phyloP scores from a whole-genome alignment of 345 rosid species.

The Rhodamnia rubescens region DNA sequence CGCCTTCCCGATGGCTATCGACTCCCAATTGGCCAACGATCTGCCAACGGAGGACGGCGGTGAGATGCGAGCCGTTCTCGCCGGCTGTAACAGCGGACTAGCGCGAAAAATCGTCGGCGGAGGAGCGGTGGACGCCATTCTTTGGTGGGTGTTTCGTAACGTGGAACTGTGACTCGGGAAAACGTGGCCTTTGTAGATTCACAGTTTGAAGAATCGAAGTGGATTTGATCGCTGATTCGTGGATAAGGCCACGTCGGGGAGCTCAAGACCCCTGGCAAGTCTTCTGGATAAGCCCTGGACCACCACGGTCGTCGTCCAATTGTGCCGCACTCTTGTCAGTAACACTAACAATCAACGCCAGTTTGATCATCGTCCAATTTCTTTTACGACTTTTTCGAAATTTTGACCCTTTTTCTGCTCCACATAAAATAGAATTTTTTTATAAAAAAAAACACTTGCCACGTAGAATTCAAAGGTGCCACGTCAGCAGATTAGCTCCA shows the following conservation, averaged over 20 bases:
- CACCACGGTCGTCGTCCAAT: neutral
- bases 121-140: neutral
- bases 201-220: neutral
- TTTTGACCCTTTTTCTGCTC: neutral
- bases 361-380: neutral
- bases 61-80: neutral
- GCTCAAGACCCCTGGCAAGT: constrained; percentile 11
- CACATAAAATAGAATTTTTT: too few relatives aligned
- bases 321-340: too few relatives aligned
- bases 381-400: neutral
- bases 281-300: constrained; percentile 27
- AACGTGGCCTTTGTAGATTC: neutral
- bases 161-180: neutral
- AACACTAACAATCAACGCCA: too few relatives aligned
- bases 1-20: neutral
- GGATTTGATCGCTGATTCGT: constrained; percentile 1
- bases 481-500: neutral
- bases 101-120: neutral
- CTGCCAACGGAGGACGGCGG: neutral
- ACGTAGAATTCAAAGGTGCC: neutral
- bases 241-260: constrained; percentile 45
- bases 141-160: neutral
- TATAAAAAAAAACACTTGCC: neutral
- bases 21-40: neutral
- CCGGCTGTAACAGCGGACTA: neutral